These are phyloP conservation scores for Phytophthora ohioensis DNA, from an alignment of 352 stramenopile genomes.

Conservation along the genomic window DNA sequence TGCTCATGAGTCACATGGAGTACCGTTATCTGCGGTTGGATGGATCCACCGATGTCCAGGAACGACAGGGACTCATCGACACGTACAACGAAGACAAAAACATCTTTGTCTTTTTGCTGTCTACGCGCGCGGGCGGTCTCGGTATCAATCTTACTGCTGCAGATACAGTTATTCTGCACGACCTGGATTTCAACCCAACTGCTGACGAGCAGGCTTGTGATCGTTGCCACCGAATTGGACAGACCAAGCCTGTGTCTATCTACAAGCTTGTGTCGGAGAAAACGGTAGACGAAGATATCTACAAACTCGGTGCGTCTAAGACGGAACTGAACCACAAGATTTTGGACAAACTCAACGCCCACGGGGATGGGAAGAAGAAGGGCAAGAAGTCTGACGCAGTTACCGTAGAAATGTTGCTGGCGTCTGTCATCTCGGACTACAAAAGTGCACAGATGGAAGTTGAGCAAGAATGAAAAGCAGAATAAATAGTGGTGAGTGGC, in stretches of 20 bases:
- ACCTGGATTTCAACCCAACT: conserved; percentile 90
- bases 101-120: conserved; percentile 98
- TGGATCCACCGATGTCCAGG: conserved; percentile 76
- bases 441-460: conserved; percentile 53
- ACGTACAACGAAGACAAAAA: conserved; percentile 89
- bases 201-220: conserved; percentile 90
- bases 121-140: conserved; percentile 96
- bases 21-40: conserved; percentile 85
- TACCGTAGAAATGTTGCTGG: conserved; percentile 85
- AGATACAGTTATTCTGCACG: conserved; percentile 90
- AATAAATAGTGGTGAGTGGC: conserved; percentile 21
- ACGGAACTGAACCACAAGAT: conserved; percentile 90
- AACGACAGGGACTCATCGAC: conserved; percentile 86
- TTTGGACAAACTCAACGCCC: conserved; percentile 83
- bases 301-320: conserved; percentile 86
- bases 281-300: conserved; percentile 94
- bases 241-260: conserved; percentile 91
- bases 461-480: conserved; percentile 26
- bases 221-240: conserved; percentile 91
- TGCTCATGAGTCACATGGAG: conserved; percentile 81
- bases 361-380: conserved; percentile 45
- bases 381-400: conserved; percentile 43
- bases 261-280: conserved; percentile 93
- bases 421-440: conserved; percentile 82
- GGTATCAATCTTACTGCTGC: conserved; percentile 98